Evolutionary conservation across 805 yeast genomes (phyloP).

Genomic region (Myxozyma monticola): DNA sequence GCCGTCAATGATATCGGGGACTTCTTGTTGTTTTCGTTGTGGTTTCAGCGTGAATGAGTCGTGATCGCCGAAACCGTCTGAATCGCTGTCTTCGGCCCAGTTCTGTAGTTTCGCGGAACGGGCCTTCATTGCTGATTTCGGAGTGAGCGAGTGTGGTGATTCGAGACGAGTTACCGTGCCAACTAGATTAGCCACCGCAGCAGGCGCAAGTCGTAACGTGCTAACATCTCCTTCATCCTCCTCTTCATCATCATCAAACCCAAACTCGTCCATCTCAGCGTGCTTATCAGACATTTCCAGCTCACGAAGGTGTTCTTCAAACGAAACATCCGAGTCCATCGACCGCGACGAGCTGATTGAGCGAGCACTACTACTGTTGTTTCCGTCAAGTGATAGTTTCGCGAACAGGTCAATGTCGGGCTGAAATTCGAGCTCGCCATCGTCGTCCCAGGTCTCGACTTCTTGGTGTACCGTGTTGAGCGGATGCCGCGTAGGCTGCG

Average conservation of each 20-base stretch:
- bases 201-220: slow-evolving; percentile 8
- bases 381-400: slow-evolving; percentile 11
- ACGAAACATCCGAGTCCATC: background rate
- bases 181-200: background rate
- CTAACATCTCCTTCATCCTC: slow-evolving; percentile 1
- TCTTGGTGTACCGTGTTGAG: slow-evolving; percentile 11
- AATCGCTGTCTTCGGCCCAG: slow-evolving; percentile 12
- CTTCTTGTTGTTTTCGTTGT: too few species aligned
- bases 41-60: slow-evolving; percentile 5
- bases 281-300: background rate
- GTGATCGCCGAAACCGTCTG: background rate
- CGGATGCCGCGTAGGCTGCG: slow-evolving; percentile 18
- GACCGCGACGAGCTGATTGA: slow-evolving; percentile 5
- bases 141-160: background rate
- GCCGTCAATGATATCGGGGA: background rate
- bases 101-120: background rate
- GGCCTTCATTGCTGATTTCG: background rate
- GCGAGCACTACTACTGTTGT: background rate
- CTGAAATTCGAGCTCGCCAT: slow-evolving; percentile 22
- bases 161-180: background rate
- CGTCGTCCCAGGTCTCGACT: slow-evolving; percentile 29
- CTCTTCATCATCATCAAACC: slow-evolving; percentile 3
- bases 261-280: background rate
- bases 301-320: slow-evolving; percentile 1
- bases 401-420: slow-evolving; percentile 18